Percentiles rank a stretch among this genome's conserved stretches.
Conservation (phyloP, 2,329 filamentous ascomycete genomes). For the Aspergillus latus region DNA sequence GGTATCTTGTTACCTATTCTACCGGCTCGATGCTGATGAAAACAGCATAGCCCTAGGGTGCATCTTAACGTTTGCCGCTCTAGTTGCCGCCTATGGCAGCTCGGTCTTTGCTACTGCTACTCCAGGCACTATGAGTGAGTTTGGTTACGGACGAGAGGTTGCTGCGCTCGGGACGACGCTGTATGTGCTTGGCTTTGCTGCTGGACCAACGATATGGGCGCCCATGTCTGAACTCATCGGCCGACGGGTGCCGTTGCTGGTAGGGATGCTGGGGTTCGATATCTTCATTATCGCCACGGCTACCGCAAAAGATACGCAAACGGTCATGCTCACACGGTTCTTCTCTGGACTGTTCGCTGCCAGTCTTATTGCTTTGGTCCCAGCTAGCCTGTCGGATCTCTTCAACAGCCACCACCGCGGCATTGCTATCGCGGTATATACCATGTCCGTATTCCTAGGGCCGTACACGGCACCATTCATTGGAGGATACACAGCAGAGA, state of each 20-base stretch:
- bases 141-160: conserved; percentile 44
- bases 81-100: conserved; percentile 49
- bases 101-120: conserved; percentile 69
- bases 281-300: conserved; percentile 49
- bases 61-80: conserved; percentile 22
- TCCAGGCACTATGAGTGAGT: conserved; percentile 49
- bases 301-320: conserved; percentile 38
- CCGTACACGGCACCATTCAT: conserved; percentile 50
- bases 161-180: conserved; percentile 47
- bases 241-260: conserved; percentile 52
- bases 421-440: conserved; percentile 47
- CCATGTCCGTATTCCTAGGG: conserved; percentile 48
- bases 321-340: conserved; percentile 43
- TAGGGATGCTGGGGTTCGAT: conserved; percentile 41
- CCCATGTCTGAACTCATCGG: conserved; percentile 61
- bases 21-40: not conserved
- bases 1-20: not conserved
- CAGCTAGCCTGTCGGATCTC: conserved; percentile 48
- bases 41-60: conserved; percentile 18
- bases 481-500: conserved; percentile 50
- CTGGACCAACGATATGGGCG: conserved; percentile 63
- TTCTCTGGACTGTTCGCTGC: conserved; percentile 47
- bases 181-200: conserved; percentile 51
- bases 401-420: conserved; percentile 46
- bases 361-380: conserved; percentile 42